phyloP scores from a whole-genome alignment of 2,329 filamentous ascomycete genomes.

The Beauveria sp. region DNA sequence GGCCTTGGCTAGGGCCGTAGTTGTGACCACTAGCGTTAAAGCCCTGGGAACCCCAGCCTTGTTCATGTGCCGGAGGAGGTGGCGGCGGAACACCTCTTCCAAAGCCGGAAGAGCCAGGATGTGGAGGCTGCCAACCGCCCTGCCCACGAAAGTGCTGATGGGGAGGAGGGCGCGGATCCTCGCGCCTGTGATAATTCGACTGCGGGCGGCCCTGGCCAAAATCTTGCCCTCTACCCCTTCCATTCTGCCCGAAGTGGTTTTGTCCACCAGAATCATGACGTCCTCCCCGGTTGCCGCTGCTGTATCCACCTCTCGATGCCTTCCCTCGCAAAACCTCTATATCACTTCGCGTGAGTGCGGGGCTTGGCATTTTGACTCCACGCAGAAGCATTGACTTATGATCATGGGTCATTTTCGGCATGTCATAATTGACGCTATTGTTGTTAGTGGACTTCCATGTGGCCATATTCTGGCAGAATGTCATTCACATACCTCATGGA shows the following conservation, averaged over 20 bases:
- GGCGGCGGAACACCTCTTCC: conserved; percentile 36
- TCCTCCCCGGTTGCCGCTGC: conserved; percentile 36
- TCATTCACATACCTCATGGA: conserved; percentile 67
- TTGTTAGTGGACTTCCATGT: conserved; percentile 21
- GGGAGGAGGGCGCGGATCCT: not conserved
- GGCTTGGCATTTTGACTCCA: conserved; percentile 65
- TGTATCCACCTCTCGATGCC: conserved; percentile 56
- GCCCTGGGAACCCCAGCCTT: not conserved
- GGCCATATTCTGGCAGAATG: not conserved
- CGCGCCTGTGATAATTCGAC: conserved; percentile 14
- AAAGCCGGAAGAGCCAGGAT: conserved; percentile 37
- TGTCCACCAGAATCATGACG: conserved; percentile 25
- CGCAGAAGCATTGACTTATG: conserved; percentile 95
- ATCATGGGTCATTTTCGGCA: conserved; percentile 61
- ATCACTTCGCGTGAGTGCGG: conserved; percentile 68
- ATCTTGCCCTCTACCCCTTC: not conserved
- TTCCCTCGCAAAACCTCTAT: conserved; percentile 65
- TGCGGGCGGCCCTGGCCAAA: conserved; percentile 2
- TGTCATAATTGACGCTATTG: conserved; percentile 71
- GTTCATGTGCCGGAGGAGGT: conserved; percentile 21
- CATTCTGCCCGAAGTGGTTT: conserved; percentile 5
- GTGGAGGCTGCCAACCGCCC: conserved; percentile 33
- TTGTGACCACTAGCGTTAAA: not conserved
- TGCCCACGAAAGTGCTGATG: conserved; percentile 20
- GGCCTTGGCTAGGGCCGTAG: not conserved